Conservation (phyloP, 2,329 filamentous ascomycete species). For the Curvularia sp. region DNA sequence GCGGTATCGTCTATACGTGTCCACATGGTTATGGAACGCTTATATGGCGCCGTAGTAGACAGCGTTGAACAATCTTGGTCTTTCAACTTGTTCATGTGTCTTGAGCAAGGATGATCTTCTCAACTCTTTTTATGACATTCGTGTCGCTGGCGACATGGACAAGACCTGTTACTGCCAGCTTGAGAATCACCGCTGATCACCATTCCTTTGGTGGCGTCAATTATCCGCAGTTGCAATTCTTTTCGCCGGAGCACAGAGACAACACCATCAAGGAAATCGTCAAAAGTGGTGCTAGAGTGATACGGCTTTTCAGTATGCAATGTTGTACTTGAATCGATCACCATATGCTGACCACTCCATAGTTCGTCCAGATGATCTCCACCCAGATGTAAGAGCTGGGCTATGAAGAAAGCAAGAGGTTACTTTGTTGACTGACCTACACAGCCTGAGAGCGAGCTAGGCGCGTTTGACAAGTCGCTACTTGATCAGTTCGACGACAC, state of each 20-base stretch:
- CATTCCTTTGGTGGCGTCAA: conserved; percentile 48
- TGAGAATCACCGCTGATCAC: conserved; percentile 40
- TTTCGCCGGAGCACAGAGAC: conserved; percentile 37
- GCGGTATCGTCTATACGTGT: conserved; percentile 43
- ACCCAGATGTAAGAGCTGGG: conserved; percentile 35
- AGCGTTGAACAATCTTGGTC: not conserved
- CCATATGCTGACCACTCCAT: not conserved
- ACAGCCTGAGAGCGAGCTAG: conserved; percentile 40
- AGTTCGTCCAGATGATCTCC: conserved; percentile 40
- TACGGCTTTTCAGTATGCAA: conserved; percentile 44
- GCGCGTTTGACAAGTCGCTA: conserved; percentile 40
- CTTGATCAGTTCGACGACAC: conserved; percentile 48
- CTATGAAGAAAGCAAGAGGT: not conserved
- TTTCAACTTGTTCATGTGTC: conserved; percentile 17
- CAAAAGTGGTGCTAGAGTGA: conserved; percentile 39
- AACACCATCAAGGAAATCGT: conserved; percentile 41
- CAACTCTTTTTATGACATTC: conserved; percentile 26
- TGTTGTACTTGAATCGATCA: not conserved
- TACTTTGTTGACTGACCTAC: conserved; percentile 4
- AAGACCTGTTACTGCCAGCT: conserved; percentile 22
- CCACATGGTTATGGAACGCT: conserved; percentile 27
- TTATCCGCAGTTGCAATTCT: conserved; percentile 42
- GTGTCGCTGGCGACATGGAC: conserved; percentile 26
- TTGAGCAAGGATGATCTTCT: conserved; percentile 33
- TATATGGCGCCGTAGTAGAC: conserved; percentile 30